These are phyloP conservation scores for Papiliotrema laurentii DNA, from an alignment of 1,284 basidiomycete genomes.

Conservation along the genomic window DNA sequence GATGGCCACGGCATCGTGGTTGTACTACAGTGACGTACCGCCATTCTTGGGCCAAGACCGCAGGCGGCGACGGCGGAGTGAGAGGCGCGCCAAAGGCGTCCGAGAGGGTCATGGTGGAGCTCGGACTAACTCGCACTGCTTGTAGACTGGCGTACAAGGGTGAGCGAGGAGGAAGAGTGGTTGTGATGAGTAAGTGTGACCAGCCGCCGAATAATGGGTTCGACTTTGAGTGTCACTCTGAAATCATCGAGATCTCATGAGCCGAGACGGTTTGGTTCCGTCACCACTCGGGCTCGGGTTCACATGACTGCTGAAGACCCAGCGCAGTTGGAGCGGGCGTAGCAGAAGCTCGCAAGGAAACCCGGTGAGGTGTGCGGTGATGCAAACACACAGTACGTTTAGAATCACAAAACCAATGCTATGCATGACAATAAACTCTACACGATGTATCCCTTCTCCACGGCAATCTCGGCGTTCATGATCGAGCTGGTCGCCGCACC, in stretches of 20 bases:
- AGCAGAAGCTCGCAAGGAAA: not conserved
- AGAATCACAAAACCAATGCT: not conserved
- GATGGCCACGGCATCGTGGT: not conserved
- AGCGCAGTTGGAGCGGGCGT: not conserved
- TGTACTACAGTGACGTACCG: not conserved
- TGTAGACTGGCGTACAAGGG: too few species aligned
- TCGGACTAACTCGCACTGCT: too few species aligned
- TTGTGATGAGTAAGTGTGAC: too few species aligned
- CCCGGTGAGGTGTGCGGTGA: not conserved
- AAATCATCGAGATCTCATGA: too few species aligned
- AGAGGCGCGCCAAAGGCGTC: too few species aligned
- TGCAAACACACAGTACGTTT: not conserved
- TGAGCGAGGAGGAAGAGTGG: too few species aligned
- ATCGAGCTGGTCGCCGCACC: slow-evolving; percentile 96
- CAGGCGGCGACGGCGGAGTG: not conserved
- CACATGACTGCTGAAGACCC: too few species aligned
- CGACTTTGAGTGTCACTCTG: too few species aligned
- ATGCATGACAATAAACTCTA: not conserved
- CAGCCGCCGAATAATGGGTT: too few species aligned
- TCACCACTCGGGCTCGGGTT: too few species aligned
- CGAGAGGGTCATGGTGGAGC: too few species aligned
- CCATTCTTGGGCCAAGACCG: not conserved
- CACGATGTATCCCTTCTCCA: slow-evolving; percentile 65
- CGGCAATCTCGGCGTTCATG: slow-evolving; percentile 95
- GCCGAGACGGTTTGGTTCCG: too few species aligned